Evolutionary conservation across 345 rosid genomes (phyloP), one percentile per base, ranked within the genome.

Genomic region (Sisymbrium altissimum): DNA sequence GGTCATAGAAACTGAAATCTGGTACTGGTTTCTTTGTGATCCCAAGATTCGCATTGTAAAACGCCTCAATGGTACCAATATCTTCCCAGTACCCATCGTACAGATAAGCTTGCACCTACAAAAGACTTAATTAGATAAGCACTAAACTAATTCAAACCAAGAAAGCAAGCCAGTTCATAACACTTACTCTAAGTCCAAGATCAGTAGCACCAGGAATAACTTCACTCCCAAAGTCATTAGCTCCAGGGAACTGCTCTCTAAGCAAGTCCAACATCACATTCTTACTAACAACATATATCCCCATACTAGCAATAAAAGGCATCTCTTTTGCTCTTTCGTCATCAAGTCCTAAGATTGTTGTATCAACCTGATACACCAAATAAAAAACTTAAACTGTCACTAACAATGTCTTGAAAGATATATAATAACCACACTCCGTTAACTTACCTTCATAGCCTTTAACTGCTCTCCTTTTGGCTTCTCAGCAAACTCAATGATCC

Each of bases 301-400:
- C 98, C 98, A 94, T 94, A 63, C 98, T 94, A 73, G 98, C 98
- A 84, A 94, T 91, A 74, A 41, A 94, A 74, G 98, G 98, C 96
- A 94, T 78, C 77, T 87, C 93, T 80, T 89, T 89, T 2, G 98
- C 98, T 77, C 97, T 83, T 67, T 85, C 86, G 25, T 94, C 95
- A 58, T 91, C 96, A 71, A 94, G 96, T 58, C 98, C 98, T 64
- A 91, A 86, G 72, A 94, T 87, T 50, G 98, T 91, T 1, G 98
- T 94, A 61, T 94, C 97, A 66, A 91, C 98, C 98, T 94, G 78
- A 66, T 19, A n/a, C 57, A 70, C 9, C 66, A 49, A 49, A 41
- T 14, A 58, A 50, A 46, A 62, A 44, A 13, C 14, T 9, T 9
- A 58, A 8, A 62, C 53, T 14, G 48, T 76, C 52, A 74, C 23